Conservation (phyloP, 2,329 filamentous ascomycete species). For the Claviceps sorghi region DNA sequence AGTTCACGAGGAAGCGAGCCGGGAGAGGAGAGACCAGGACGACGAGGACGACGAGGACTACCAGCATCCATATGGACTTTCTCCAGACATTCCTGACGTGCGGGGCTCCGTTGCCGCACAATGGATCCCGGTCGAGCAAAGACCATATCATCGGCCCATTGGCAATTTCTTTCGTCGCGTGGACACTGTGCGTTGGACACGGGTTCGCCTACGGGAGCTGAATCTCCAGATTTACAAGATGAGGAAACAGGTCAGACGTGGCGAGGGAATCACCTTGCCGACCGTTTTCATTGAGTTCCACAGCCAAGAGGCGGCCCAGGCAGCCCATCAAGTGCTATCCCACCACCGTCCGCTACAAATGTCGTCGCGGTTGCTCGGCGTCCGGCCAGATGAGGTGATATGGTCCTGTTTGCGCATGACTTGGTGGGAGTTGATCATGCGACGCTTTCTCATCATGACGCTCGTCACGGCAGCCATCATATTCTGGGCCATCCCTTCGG, state of each 20-base stretch:
- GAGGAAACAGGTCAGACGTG: slow-evolving; percentile 56
- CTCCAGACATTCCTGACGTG: slow-evolving; percentile 22
- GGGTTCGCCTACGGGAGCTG: slow-evolving; percentile 32
- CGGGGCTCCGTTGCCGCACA: slow-evolving; percentile 47
- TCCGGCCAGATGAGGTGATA: slow-evolving; percentile 69
- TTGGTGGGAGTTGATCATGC: slow-evolving; percentile 73
- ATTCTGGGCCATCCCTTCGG: slow-evolving; percentile 70
- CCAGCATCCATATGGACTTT: slow-evolving; percentile 22
- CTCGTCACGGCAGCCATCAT: slow-evolving; percentile 67
- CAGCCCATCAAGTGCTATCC: slow-evolving; percentile 71
- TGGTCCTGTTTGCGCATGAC: slow-evolving; percentile 75
- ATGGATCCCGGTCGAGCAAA: slow-evolving; percentile 58
- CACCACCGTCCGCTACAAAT: slow-evolving; percentile 82
- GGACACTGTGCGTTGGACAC: slow-evolving; percentile 85
- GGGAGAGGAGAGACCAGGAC: slow-evolving; percentile 7
- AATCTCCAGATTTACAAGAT: slow-evolving; percentile 43
- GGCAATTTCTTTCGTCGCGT: slow-evolving; percentile 71
- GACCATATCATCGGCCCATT: slow-evolving; percentile 57
- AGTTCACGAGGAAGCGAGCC: neutral
- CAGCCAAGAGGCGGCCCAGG: slow-evolving; percentile 68
- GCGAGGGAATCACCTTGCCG: slow-evolving; percentile 51
- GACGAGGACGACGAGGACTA: slow-evolving; percentile 16
- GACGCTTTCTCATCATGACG: slow-evolving; percentile 52
- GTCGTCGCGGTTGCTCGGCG: slow-evolving; percentile 69
- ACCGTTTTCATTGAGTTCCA: slow-evolving; percentile 87